Percentiles rank a stretch among this genome's conserved stretches.
Conservation (phyloP, 306 rosid species). For the Hippophae gyantsensis region DNA sequence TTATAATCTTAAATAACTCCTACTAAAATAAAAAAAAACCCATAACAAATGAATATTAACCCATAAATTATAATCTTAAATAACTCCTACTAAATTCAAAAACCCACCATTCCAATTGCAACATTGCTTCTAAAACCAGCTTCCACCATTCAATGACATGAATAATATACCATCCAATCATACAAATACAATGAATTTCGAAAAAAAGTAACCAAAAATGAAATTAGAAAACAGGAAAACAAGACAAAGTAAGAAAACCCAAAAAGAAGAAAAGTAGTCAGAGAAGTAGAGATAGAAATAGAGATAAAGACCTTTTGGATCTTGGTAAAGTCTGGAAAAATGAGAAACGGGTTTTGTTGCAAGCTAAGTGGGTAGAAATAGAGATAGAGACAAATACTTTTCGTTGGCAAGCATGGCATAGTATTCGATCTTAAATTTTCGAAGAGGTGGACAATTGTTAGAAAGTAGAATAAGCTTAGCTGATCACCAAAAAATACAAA, state of each 20-base stretch:
- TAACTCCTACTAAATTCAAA: constrained; percentile 9
- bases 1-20: no score
- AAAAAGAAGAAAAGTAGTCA: not conserved
- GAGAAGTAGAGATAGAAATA: not conserved
- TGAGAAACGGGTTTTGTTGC: constrained; percentile 17
- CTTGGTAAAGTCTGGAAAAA: constrained; percentile 9
- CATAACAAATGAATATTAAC: no score
- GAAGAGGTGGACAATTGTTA: constrained; percentile 2
- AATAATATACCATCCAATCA: constrained; percentile 13
- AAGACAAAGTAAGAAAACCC: constrained; percentile 4
- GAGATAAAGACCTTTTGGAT: constrained; percentile 5
- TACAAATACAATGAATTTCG: constrained; percentile 5
- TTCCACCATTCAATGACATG: constrained; percentile 19
- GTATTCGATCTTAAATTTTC: constrained; percentile 2
- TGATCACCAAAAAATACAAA: not conserved
- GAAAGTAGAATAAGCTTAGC: not conserved
- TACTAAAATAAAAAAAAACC: no score
- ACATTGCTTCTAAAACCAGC: constrained; percentile 6
- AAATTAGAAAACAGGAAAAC: not conserved
- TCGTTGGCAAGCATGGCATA: constrained; percentile 7
- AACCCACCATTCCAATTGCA: constrained; percentile 7
- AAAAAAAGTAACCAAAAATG: not conserved
- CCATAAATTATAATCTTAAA: no score
- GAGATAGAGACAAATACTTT: no score
- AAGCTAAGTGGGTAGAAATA: no score